Evolutionary conservation across 176 grass and related monocot species (phyloP).

Genomic region (Otatea glauca): DNA sequence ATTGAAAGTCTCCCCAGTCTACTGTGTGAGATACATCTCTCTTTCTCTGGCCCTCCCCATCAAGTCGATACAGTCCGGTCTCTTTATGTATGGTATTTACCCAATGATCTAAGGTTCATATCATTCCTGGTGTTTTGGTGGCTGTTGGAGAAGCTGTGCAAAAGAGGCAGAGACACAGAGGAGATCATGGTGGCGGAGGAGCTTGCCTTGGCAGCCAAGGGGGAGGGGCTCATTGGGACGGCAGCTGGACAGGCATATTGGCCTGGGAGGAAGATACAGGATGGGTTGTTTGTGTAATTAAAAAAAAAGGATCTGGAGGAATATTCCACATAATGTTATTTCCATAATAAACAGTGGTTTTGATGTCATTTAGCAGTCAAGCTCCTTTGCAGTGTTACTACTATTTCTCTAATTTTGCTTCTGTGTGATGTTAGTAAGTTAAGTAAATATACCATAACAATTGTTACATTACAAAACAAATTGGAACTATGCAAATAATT

Average conservation of each 20-base stretch:
- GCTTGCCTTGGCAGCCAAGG: not conserved
- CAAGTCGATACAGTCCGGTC: not conserved
- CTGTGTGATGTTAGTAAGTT: not conserved
- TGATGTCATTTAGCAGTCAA: not conserved
- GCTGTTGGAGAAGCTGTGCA: not conserved
- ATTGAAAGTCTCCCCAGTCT: not conserved
- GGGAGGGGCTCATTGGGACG: not conserved
- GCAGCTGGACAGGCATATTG: not conserved
- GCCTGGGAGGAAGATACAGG: not conserved
- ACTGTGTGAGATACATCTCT: not conserved
- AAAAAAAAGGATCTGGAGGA: not conserved
- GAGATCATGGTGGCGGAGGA: not conserved
- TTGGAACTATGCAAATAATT: not conserved
- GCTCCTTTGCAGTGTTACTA: not conserved
- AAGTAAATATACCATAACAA: not conserved
- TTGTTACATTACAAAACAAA: not conserved
- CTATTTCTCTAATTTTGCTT: not conserved
- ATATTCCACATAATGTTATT: not conserved
- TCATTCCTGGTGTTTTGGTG: not conserved
- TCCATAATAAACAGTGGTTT: not conserved
- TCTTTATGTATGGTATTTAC: not conserved
- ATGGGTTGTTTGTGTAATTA: not conserved
- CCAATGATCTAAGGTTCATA: not conserved
- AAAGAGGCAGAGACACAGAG: not conserved
- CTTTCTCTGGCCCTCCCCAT: not conserved